These are phyloP conservation scores for Berberis vulgaris DNA, from an alignment of 164 flowering plant species.

Conservation along the genomic window DNA sequence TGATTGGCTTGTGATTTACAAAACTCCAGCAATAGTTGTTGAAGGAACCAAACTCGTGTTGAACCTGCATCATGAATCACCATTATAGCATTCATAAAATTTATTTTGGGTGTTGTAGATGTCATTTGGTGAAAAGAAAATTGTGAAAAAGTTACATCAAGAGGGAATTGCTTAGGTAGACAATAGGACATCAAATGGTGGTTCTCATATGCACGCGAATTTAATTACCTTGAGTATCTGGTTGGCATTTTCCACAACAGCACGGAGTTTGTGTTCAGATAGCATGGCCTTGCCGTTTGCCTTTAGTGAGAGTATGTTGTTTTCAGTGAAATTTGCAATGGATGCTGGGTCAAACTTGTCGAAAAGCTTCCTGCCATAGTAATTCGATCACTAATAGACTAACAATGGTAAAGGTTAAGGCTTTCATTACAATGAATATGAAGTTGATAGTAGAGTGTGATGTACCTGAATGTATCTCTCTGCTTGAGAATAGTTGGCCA, in stretches of 20 bases:
- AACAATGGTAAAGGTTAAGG: neutral
- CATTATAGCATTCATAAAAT: too few species aligned
- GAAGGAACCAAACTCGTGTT: constrained; percentile 75
- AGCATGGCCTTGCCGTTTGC: constrained; percentile 34
- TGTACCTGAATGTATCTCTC: constrained; percentile 61
- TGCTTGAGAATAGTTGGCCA: constrained; percentile 68
- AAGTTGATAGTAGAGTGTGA: neutral
- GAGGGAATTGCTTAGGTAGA: too few species aligned
- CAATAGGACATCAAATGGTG: neutral
- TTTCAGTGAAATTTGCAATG: constrained; percentile 47
- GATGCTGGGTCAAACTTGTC: constrained; percentile 53
- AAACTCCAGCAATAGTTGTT: constrained; percentile 78
- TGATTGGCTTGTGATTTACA: constrained; percentile 58
- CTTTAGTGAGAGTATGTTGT: constrained; percentile 39
- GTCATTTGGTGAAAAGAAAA: too few species aligned
- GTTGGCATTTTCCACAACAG: constrained; percentile 71
- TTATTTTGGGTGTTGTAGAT: too few species aligned
- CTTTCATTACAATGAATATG: neutral
- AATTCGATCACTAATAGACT: constrained; percentile 3
- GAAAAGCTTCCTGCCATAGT: constrained; percentile 56
- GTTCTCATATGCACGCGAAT: neutral
- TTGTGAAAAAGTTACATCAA: too few species aligned
- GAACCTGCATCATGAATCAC: constrained; percentile 37
- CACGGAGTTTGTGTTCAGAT: constrained; percentile 78
- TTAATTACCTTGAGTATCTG: constrained; percentile 56